Evolutionary conservation across 148 eudicot genomes (phyloP), one percentile per base, ranked within the genome.

Genomic region (Chenopodium berlandieri): DNA sequence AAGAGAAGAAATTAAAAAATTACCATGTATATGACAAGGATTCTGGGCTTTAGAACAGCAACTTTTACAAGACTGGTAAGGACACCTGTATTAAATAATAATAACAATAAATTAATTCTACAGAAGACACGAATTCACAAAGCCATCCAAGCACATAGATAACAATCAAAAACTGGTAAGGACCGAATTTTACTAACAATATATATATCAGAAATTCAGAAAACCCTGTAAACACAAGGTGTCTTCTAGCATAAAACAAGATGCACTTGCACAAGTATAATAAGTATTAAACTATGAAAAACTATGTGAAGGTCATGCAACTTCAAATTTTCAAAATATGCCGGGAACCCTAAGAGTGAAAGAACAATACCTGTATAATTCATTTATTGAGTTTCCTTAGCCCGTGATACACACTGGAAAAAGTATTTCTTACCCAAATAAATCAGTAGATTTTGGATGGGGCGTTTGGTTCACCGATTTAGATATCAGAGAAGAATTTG

Each of bases 1-100:
- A 10, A 11, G 30, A 46, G 31, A 73, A 44, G 9, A 25, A 47
- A 73, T 4, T 25, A 23, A 60, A 74, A 17, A 50, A 25, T 65
- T 86, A 88, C 89, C 89, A 78, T 88, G 90, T 60, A 86, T 84
- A 64, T 86, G 86, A 62, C 90, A 88, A 58, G 90, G 90, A 82
- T 86, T 88, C 79, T 86, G 87, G 73, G 90, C 90, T 80, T 88
- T 86, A 46, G 87, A 77, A 79, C 90, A 88, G 84, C 90, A 88
- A 80, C 89, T 88, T 82, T 88, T 88, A 84, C 90, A 88, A 23
- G 87, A 86, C 77, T 86, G 87, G 76, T 67, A 88, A 17, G 90
- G 88, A 79, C 88, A 88, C 85, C 90, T 88, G 75, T 64, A 71
- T 22, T 73, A 71, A 37, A 12, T 62, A 22, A 76, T 62, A 22